These are phyloP conservation scores for Fraxinus nigra DNA, from an alignment of 305 asterid genomes.

Conservation along the genomic window DNA sequence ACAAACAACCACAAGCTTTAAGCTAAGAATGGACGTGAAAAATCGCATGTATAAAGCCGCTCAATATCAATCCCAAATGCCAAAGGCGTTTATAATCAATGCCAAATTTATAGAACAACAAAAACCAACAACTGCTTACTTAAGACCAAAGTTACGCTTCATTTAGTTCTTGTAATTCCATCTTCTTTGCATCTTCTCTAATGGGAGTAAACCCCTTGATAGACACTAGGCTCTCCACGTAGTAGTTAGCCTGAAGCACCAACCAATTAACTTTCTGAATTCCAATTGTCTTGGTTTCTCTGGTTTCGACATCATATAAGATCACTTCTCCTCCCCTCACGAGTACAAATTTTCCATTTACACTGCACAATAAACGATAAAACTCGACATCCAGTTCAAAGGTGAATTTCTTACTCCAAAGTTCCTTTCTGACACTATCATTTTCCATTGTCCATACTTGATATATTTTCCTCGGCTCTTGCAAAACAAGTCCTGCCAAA, in stretches of 20 bases:
- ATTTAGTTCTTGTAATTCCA: not conserved
- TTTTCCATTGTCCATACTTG: conserved; percentile 13
- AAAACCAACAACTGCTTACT: not conserved
- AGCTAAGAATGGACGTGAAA: not conserved
- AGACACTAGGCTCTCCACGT: conserved; percentile 11
- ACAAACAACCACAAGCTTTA: not conserved
- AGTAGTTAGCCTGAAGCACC: not conserved
- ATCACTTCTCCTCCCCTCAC: not conserved
- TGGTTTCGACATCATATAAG: not conserved
- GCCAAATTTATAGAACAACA: not conserved
- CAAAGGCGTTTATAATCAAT: not conserved
- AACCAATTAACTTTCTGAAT: not conserved
- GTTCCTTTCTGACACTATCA: not conserved
- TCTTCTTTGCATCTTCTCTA: not conserved
- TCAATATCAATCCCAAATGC: not conserved
- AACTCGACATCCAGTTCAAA: not conserved
- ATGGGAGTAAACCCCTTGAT: not conserved
- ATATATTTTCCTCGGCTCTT: not conserved
- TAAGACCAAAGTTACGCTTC: not conserved
- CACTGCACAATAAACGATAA: not conserved
- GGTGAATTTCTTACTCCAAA: not conserved
- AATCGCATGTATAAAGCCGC: not conserved
- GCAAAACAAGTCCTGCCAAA: not conserved
- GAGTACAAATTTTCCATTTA: conserved; percentile 6
- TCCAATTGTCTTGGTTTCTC: not conserved